Percentiles rank a stretch among this genome's conserved stretches.
phyloP scores from a whole-genome alignment of 768 basidiomycete genomes.

The Amanita thiersii region DNA sequence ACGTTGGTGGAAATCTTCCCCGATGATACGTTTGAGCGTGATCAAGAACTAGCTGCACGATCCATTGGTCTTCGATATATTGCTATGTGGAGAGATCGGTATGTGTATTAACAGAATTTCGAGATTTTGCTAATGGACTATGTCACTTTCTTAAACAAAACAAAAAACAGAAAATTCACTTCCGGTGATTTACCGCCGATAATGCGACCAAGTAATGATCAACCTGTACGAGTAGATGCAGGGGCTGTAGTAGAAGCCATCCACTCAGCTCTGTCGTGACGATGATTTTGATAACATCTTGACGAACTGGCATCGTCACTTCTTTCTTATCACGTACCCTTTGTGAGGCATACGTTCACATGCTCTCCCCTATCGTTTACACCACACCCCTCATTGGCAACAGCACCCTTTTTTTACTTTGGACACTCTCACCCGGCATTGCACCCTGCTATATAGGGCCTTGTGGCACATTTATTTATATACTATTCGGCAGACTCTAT shows the following conservation, averaged over 20 bases:
- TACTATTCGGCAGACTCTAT: no score
- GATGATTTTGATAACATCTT: no score
- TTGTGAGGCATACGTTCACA: no score
- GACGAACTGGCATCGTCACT: no score
- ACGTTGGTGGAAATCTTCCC: conserved; percentile 77
- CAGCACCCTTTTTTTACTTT: neutral
- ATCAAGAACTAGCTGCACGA: conserved; percentile 49
- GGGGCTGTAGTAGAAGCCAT: conserved; percentile 33
- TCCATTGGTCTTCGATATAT: conserved; percentile 49
- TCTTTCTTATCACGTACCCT: no score
- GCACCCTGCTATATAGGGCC: no score
- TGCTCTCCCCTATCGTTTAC: neutral
- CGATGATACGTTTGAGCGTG: conserved; percentile 51
- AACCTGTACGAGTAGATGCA: conserved; percentile 27
- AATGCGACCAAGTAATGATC: conserved; percentile 16
- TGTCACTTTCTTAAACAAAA: neutral
- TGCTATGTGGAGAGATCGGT: conserved; percentile 46
- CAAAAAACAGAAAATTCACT: conserved; percentile 24
- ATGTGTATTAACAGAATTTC: no score
- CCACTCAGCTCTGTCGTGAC: neutral
- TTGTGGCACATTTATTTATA: no score
- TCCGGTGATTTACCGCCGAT: conserved; percentile 25
- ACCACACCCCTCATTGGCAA: neutral
- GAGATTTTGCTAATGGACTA: neutral
- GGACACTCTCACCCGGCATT: neutral